Evolutionary conservation across 2,329 filamentous ascomycete genomes (phyloP).

Genomic region (Ophiostoma populinum): DNA sequence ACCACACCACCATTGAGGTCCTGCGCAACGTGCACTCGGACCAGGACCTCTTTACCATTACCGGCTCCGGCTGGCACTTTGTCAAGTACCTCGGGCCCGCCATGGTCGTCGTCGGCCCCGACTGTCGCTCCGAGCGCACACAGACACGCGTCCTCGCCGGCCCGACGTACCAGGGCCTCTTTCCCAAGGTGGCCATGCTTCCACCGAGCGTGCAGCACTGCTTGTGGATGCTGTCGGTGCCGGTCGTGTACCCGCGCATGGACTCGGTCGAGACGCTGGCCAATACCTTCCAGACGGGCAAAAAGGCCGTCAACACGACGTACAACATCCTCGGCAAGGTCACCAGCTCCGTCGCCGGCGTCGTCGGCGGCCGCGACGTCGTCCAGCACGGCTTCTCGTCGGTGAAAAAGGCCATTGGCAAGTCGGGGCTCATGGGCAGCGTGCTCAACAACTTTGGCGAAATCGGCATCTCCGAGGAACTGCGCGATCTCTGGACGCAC

Average conservation of each 20-base stretch:
- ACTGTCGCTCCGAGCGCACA: constrained; percentile 82
- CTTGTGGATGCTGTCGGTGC: constrained; percentile 88
- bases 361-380: constrained; percentile 85
- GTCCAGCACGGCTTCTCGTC: constrained; percentile 86
- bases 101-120: constrained; percentile 75
- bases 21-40: constrained; percentile 79
- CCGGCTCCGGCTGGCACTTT: constrained; percentile 96
- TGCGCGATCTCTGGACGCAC: constrained; percentile 96
- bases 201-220: constrained; percentile 92
- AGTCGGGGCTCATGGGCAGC: constrained; percentile 86
- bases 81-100: constrained; percentile 90
- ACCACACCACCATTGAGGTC: constrained; percentile 89
- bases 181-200: constrained; percentile 82
- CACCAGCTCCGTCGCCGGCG: constrained; percentile 83
- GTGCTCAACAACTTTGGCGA: constrained; percentile 94
- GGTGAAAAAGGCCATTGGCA: constrained; percentile 92
- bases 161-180: constrained; percentile 90
- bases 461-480: constrained; percentile 81
- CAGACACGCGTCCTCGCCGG: constrained; percentile 87
- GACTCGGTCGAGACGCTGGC: constrained; percentile 85
- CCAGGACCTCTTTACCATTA: constrained; percentile 86
- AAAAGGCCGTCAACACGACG: constrained; percentile 89
- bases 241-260: constrained; percentile 75
- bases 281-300: constrained; percentile 81
- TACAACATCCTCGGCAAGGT: constrained; percentile 95